A percentile compares a stretch with the other conserved stretches of the same genome.
Evolutionary conservation across 768 basidiomycete genomes (phyloP).

Genomic region (Xanthoconium purpureum): DNA sequence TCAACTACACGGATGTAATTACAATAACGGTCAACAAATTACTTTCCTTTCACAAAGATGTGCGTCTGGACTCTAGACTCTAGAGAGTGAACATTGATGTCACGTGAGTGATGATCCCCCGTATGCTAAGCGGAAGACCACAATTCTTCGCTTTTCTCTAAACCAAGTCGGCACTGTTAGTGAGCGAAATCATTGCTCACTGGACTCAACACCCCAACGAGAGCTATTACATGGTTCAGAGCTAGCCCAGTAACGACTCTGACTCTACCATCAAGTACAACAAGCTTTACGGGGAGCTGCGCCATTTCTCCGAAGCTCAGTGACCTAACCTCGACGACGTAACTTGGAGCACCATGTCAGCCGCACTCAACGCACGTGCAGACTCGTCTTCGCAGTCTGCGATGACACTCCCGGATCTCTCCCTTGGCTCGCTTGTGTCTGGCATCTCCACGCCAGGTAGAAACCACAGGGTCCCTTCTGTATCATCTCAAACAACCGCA

Average conservation of each 20-base stretch:
- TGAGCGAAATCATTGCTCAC: not conserved
- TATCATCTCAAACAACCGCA: conserved; percentile 50
- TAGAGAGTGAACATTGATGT: not conserved
- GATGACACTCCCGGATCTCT: conserved; percentile 55
- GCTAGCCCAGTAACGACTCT: not conserved
- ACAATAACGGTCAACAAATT: not conserved
- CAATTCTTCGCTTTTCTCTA: too few species aligned
- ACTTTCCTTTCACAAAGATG: not conserved
- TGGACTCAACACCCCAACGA: not conserved
- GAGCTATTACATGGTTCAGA: not conserved
- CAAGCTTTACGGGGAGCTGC: conserved; percentile 6
- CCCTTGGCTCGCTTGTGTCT: conserved; percentile 54
- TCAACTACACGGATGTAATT: not conserved
- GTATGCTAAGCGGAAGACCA: too few species aligned
- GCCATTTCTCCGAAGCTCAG: not conserved
- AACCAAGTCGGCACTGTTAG: not conserved
- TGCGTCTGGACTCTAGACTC: too few species aligned
- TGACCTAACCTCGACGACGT: not conserved
- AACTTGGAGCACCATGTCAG: conserved; percentile 36
- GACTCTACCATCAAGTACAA: not conserved
- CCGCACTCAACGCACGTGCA: conserved; percentile 37
- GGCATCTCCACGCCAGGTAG: conserved; percentile 53
- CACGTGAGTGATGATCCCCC: conserved; percentile 11
- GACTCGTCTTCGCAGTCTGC: conserved; percentile 44
- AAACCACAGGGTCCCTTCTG: conserved; percentile 44